These are phyloP conservation scores for Ramalina intermedia DNA, from an alignment of 495 filamentous ascomycete genomes.

Conservation along the genomic window DNA sequence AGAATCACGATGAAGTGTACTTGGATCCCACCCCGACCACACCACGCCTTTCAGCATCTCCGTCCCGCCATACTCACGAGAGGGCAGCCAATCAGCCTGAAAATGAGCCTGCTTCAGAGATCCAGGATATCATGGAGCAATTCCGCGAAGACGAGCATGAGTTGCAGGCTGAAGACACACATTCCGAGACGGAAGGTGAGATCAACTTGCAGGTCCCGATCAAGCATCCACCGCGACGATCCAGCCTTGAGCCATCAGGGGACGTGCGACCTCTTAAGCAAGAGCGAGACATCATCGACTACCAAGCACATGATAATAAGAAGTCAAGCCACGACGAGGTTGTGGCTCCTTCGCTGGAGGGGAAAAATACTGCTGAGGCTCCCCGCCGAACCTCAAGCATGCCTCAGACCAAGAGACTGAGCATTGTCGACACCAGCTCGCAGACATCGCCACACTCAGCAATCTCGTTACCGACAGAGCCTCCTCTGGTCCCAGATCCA, in stretches of 20 bases:
- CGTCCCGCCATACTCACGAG: conserved; percentile 33
- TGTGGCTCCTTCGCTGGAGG: no score
- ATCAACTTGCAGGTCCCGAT: conserved; percentile 46
- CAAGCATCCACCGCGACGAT: conserved; percentile 67
- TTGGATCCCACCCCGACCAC: conserved; percentile 50
- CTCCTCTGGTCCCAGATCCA: conserved; percentile 73
- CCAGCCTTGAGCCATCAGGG: conserved; percentile 63
- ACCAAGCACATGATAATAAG: neutral
- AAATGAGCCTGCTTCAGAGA: conserved; percentile 66
- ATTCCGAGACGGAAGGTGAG: conserved; percentile 58
- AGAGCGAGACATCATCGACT: neutral
- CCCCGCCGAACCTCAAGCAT: conserved; percentile 5
- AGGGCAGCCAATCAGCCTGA: conserved; percentile 28
- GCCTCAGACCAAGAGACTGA: conserved; percentile 8
- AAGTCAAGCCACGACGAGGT: neutral
- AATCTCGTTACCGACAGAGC: conserved; percentile 29
- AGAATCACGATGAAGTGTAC: conserved; percentile 38
- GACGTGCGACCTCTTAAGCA: conserved; percentile 19
- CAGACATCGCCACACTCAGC: conserved; percentile 9
- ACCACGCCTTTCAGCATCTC: conserved; percentile 26
- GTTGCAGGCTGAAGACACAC: conserved; percentile 65
- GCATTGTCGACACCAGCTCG: neutral
- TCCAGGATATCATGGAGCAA: conserved; percentile 89
- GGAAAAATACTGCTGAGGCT: neutral
- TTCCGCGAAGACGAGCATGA: conserved; percentile 54